Evolutionary conservation across 2,329 filamentous ascomycete genomes (phyloP).

Genomic region (Raffaelea deltoideospora): DNA sequence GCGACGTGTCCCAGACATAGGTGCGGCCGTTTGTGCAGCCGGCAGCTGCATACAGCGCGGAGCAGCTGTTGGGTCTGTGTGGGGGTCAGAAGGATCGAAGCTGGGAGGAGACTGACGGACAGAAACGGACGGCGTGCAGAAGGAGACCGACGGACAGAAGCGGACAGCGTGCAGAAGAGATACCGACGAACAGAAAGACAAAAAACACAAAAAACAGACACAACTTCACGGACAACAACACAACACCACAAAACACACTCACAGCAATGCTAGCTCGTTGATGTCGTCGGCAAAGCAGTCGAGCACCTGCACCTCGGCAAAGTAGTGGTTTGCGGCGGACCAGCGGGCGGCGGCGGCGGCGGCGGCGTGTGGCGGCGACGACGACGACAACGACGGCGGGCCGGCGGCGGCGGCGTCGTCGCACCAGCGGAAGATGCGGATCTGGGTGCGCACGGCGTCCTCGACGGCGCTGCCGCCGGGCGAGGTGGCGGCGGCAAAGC

Average conservation of each 20-base stretch:
- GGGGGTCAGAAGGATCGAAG: no score
- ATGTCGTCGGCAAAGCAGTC: conserved; percentile 46
- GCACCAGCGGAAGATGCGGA: conserved; percentile 34
- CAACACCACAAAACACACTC: conserved; percentile 3
- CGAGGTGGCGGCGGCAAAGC: conserved; percentile 43
- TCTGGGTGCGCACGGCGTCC: conserved; percentile 34
- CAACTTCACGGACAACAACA: no score
- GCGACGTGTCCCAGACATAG: conserved; percentile 48
- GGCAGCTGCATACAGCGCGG: conserved; percentile 40
- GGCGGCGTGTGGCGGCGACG: no score
- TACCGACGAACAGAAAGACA: not conserved
- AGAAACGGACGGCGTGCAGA: no score
- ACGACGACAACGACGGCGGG: no score
- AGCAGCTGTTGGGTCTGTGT: conserved; percentile 31
- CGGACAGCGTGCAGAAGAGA: no score
- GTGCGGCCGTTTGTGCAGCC: conserved; percentile 46
- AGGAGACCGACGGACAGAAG: no score
- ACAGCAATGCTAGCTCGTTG: conserved; percentile 44
- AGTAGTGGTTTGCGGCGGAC: conserved; percentile 14
- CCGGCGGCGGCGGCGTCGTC: conserved; percentile 10
- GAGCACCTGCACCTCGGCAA: conserved; percentile 34
- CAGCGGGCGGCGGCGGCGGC: no score
- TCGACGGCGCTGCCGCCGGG: conserved; percentile 30
- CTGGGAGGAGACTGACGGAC: no score
- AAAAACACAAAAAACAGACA: not conserved